Conservation (phyloP, 2,329 filamentous ascomycete genomes). For the Lasiodiplodia hormozganensis region DNA sequence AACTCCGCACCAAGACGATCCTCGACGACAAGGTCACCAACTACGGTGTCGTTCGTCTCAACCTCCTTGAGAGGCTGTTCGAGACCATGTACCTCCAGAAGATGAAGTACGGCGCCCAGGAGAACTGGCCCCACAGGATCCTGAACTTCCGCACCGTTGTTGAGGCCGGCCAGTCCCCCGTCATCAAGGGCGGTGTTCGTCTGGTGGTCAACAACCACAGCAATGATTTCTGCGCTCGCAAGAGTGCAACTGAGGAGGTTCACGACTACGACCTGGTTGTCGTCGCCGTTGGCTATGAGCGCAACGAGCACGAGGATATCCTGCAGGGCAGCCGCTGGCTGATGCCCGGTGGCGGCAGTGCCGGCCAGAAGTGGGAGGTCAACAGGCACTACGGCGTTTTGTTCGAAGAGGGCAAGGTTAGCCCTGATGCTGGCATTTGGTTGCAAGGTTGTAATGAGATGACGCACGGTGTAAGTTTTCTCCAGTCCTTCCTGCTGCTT, state of each 20-base stretch:
- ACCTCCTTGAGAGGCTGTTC: constrained; percentile 88
- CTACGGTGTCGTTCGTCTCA: constrained; percentile 91
- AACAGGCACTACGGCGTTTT: constrained; percentile 79
- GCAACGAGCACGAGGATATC: constrained; percentile 80
- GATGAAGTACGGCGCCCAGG: constrained; percentile 69
- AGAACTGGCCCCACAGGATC: constrained; percentile 82
- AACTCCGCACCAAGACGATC: constrained; percentile 67
- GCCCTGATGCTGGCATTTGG: constrained; percentile 80
- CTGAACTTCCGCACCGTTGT: constrained; percentile 71
- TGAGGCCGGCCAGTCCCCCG: constrained; percentile 61
- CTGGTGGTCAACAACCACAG: constrained; percentile 62
- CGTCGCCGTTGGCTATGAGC: constrained; percentile 84
- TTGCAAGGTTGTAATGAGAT: constrained; percentile 93
- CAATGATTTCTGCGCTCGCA: constrained; percentile 42
- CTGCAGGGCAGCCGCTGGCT: constrained; percentile 70
- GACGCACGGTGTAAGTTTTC: constrained; percentile 81
- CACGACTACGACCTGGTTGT: constrained; percentile 82
- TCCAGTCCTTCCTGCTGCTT: neutral
- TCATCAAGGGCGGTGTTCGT: constrained; percentile 41
- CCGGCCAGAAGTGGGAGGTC: constrained; percentile 66
- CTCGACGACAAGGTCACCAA: constrained; percentile 82
- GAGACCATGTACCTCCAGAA: constrained; percentile 87
- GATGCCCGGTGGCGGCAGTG: constrained; percentile 62
- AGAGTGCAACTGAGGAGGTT: constrained; percentile 58
- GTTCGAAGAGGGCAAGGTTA: constrained; percentile 72